A percentile compares a stretch with the other conserved stretches of the same genome.
Evolutionary conservation across 1,284 basidiomycete genomes (phyloP).

Genomic region (Dichomitus squalens): DNA sequence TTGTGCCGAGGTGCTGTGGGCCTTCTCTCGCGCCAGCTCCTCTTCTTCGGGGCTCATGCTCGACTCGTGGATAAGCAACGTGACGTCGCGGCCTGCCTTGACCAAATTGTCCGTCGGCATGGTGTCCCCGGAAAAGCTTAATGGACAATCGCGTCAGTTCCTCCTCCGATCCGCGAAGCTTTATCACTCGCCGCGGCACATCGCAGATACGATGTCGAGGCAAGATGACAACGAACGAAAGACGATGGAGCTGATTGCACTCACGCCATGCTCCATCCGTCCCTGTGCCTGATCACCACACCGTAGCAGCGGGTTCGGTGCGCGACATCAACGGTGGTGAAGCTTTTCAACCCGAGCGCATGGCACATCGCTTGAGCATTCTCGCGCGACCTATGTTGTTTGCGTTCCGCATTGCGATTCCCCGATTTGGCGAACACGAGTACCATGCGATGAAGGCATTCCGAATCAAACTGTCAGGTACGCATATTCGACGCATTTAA

Average conservation of each 20-base stretch:
- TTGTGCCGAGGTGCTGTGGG: constrained; percentile 89
- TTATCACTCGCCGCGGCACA: neutral
- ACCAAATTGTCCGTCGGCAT: constrained; percentile 75
- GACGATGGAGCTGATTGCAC: constrained; percentile 30
- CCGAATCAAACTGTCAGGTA: constrained; percentile 7
- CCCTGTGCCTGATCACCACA: constrained; percentile 62
- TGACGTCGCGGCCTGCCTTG: constrained; percentile 67
- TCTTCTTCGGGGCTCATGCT: constrained; percentile 83
- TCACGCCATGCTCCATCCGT: constrained; percentile 84
- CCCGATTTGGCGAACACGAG: neutral
- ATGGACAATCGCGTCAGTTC: constrained; percentile 7
- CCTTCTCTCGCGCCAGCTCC: constrained; percentile 75
- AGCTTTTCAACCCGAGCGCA: constrained; percentile 52
- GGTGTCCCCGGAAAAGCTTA: constrained; percentile 87
- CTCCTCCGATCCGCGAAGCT: constrained; percentile 15
- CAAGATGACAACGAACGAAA: neutral
- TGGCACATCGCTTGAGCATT: constrained; percentile 47
- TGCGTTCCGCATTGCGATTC: neutral
- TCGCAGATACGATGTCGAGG: neutral
- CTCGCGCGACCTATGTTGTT: constrained; percentile 38
- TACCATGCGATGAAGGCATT: neutral
- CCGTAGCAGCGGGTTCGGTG: constrained; percentile 80
- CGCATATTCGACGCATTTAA: neutral
- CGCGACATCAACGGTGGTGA: constrained; percentile 71
- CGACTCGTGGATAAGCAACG: constrained; percentile 92